These are phyloP conservation scores for Grigorovia transvaalensis DNA, from an alignment of 805 yeast species.

Conservation along the genomic window DNA sequence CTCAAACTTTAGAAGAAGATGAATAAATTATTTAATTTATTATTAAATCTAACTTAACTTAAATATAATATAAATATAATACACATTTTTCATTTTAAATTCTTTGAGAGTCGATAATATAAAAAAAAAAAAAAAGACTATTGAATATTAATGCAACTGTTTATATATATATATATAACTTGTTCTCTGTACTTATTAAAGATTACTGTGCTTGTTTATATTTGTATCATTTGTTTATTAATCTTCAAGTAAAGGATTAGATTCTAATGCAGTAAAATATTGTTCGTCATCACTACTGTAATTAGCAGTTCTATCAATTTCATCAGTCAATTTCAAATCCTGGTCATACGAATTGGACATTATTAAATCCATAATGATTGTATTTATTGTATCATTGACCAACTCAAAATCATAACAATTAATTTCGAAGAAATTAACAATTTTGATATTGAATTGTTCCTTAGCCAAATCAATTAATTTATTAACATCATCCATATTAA, in stretches of 20 bases:
- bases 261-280: background rate
- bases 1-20: slow-evolving; percentile 91
- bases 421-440: slow-evolving; percentile 37
- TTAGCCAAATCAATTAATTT: slow-evolving; percentile 25
- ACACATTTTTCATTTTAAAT: slow-evolving; percentile 1
- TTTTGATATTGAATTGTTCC: slow-evolving; percentile 23
- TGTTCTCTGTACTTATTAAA: background rate
- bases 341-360: slow-evolving; percentile 33
- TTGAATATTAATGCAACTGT: background rate
- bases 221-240: too few relatives aligned
- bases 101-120: background rate
- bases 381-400: slow-evolving; percentile 31
- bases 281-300: background rate
- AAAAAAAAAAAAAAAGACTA: background rate
- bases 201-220: background rate
- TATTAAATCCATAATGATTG: slow-evolving; percentile 30
- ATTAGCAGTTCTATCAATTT: too few relatives aligned
- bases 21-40: slow-evolving; percentile 33
- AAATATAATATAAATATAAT: slow-evolving; percentile 1
- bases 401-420: slow-evolving; percentile 35
- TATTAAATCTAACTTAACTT: slow-evolving; percentile 3
- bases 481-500: slow-evolving; percentile 32
- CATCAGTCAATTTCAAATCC: slow-evolving; percentile 6
- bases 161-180: too few relatives aligned
- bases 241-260: background rate